Evolutionary conservation across 208 protist genomes (phyloP), one percentile per base, ranked within the genome.

Genomic region (Sergeia podlipaevii): DNA sequence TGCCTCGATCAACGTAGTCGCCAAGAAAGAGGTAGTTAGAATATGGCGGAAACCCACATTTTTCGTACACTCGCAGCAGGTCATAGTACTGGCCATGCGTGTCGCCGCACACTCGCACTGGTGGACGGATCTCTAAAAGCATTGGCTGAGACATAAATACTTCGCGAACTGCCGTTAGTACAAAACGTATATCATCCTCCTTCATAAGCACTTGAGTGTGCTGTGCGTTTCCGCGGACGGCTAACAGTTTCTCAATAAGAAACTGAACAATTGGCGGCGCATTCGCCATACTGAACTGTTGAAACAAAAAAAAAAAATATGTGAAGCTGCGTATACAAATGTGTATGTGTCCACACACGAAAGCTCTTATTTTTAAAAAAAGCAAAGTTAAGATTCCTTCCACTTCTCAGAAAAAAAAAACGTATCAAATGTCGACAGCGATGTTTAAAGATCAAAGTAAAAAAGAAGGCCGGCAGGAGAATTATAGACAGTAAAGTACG

Each of bases 1-100:
- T 93, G 29, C 98, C 98, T 60, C 98, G 90, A 59, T 99, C 98
- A 1, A 99, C 98, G 74, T 99, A 99, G 69, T 99, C 97, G 10
- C 97, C 98, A 0, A 99, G 80, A 73, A 99, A 99, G 7, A 99
- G 78, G 64, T 99, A 99, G 97, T 99, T 99, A 0, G 97, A 77
- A 33, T 99, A 95, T 26, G 98, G 98, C 10, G 98, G 98, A 49
- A 99, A 99, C 24, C 97, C 97, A 48, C 97, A 97, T 70, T 99
- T 98, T 62, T 99, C 97, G 61, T 99, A 99, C 11, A 99, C 78
- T 7, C 98, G 80, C 15, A 99, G 70, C 30, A 99, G 80, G 72
- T 99, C 98, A 62, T 97, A 99, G 65, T 96, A 99, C 77, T 99
- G 98, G 2, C 98, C 98, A 53, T 99, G 98, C 5, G 98, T 97